Evolutionary conservation across 129 eudicot species (phyloP).

Genomic region (Escallonia herrerae): DNA sequence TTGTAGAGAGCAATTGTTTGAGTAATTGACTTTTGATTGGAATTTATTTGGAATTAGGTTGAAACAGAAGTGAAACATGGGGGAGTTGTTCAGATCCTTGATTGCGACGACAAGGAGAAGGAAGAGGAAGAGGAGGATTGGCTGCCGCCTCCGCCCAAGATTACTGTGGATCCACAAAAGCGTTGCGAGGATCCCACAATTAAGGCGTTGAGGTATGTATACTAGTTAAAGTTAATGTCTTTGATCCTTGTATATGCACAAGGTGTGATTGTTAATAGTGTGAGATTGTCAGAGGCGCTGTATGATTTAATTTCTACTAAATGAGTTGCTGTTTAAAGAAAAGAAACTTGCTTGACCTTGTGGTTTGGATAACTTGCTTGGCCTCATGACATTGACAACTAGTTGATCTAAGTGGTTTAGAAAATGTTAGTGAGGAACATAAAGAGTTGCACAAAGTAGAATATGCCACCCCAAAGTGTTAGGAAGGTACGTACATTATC

Average conservation of each 20-base stretch:
- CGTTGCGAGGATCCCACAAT: constrained; percentile 39
- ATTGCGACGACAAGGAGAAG: constrained; percentile 44
- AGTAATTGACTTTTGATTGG: background rate
- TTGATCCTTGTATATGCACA: background rate
- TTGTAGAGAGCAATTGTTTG: background rate
- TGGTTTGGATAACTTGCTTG: too few relatives aligned
- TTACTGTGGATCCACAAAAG: constrained; percentile 18
- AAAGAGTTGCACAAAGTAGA: too few relatives aligned
- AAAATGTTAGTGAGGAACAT: too few relatives aligned
- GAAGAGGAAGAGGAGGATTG: constrained; percentile 73
- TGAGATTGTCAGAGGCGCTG: too few relatives aligned
- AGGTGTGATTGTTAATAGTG: background rate
- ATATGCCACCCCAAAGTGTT: too few relatives aligned
- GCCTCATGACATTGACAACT: too few relatives aligned
- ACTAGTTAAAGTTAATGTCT: too few relatives aligned
- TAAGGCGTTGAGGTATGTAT: constrained; percentile 62
- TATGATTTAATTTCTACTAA: too few relatives aligned
- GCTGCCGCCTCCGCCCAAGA: constrained; percentile 64
- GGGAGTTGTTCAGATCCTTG: constrained; percentile 30
- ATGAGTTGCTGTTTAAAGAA: too few relatives aligned
- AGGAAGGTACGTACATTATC: too few relatives aligned
- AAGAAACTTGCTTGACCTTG: too few relatives aligned
- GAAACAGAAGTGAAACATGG: constrained; percentile 21
- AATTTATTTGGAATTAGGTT: constrained; percentile 27
- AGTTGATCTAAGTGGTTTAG: too few relatives aligned